Base-by-base conservation (phyloP, 2,329 filamentous ascomycete species). In the Aspergillus novofumigatus region DNA sequence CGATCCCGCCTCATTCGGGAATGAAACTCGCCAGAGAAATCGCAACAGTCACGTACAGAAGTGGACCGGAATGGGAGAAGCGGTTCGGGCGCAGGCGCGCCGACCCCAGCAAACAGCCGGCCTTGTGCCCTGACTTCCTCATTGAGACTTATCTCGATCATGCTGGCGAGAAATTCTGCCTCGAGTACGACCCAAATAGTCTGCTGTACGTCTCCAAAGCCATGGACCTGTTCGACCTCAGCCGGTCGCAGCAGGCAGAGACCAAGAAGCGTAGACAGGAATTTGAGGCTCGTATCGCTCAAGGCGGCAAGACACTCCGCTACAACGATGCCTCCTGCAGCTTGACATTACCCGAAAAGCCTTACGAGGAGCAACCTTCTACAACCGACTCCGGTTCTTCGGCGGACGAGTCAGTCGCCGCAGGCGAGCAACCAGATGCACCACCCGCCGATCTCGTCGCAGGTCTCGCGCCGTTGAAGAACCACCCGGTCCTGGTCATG, bases 1-100 rank as follows among this genome's bases (percentile, higher is more conserved):
- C 81, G 45, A 86, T 99, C 6, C 94, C 94, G 2, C 94, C 94
- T 0, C 94, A 99, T 69, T 87, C 90, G 0, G 94, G 94, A 51
- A 97, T 99, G 93, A 99, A 99, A 77, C 87, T 99, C 6, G 93
- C 94, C 0, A 87, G 94, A 58, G 91, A 99, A 76, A 99, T 99
- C 67, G 94, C 94, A 17, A 99, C 94, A 0, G 92, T 99, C 49
- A 99, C 94, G 2, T 99, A 99, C 75, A 86, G 94, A 59, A 96
- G 91, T 54, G 94, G 94, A 0, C 94, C 94, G 0, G 94, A 99
- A 75, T 99, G 94, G 94, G 94, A 99, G 76, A 89, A 91, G 75
- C 86, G 94, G 38, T 99, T 99, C 72, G 93, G 91, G 3, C 84
- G 94, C 41, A 83, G 91, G 62, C 84, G 94, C 49, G 93, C 94